These are phyloP conservation scores for Annulohypoxylon moriforme DNA, from an alignment of 495 filamentous ascomycete species.

Conservation along the genomic window DNA sequence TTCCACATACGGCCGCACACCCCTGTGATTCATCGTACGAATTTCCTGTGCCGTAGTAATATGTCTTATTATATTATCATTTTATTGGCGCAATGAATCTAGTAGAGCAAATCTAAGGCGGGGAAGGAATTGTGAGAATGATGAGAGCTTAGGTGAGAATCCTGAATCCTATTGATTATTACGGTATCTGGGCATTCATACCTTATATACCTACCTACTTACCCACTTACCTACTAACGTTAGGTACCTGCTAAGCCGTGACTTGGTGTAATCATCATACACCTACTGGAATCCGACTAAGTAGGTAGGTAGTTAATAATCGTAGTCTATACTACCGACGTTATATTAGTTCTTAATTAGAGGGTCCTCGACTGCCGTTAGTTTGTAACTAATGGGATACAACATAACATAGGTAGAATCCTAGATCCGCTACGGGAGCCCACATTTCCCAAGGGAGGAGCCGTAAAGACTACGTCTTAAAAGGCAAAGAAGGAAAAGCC, in stretches of 20 bases:
- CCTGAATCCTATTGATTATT: conserved; percentile 10
- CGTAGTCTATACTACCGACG: background rate
- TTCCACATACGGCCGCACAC: background rate
- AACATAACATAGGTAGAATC: background rate
- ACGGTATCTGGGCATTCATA: background rate
- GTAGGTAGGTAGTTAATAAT: background rate
- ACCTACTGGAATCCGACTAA: background rate
- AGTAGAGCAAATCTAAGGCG: background rate
- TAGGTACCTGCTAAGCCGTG: too few relatives aligned
- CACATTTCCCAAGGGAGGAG: background rate
- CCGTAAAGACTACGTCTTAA: conserved; percentile 1
- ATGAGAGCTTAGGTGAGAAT: conserved; percentile 5
- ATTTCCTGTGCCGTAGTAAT: conserved; percentile 4
- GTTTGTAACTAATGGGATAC: background rate
- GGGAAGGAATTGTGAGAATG: background rate
- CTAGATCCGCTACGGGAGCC: conserved; percentile 2
- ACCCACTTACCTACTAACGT: too few relatives aligned
- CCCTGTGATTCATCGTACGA: background rate
- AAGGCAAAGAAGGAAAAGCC: background rate
- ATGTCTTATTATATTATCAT: background rate
- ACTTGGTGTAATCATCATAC: background rate
- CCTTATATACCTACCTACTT: too few relatives aligned
- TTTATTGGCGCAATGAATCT: conserved; percentile 1
- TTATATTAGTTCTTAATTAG: background rate
- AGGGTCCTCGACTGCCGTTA: background rate